A percentile compares a stretch with the other conserved stretches of the same genome.
Evolutionary conservation across 2,329 filamentous ascomycete genomes (phyloP).

Genomic region (Fusarium humuli): DNA sequence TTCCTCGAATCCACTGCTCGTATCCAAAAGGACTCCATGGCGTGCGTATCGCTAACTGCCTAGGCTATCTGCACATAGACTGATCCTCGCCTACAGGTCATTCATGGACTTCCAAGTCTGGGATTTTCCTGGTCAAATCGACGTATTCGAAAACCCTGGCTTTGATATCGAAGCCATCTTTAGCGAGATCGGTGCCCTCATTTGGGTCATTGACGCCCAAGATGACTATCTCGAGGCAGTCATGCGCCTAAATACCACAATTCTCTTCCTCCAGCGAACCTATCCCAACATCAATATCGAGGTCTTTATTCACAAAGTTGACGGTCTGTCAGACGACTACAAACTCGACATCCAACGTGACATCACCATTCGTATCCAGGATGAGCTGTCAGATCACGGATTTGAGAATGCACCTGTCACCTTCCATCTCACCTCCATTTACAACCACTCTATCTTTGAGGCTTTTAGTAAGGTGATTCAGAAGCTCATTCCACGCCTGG

Average conservation of each 20-base stretch:
- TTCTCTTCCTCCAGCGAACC: constrained; percentile 85
- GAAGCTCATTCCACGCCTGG: constrained; percentile 92
- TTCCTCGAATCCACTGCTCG: constrained; percentile 95
- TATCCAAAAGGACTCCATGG: constrained; percentile 94
- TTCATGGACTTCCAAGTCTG: constrained; percentile 99
- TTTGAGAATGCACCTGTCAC: constrained; percentile 94
- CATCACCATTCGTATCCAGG: constrained; percentile 94
- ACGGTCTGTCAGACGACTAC: constrained; percentile 97
- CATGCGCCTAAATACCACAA: constrained; percentile 85
- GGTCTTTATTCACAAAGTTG: constrained; percentile 99
- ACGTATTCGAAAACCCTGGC: constrained; percentile 85
- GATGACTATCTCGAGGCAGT: constrained; percentile 97
- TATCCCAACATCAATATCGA: constrained; percentile 97
- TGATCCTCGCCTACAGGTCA: constrained; percentile 67
- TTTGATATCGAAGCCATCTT: constrained; percentile 96
- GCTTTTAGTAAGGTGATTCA: constrained; percentile 99
- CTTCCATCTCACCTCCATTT: constrained; percentile 97
- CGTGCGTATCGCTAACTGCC: constrained; percentile 68
- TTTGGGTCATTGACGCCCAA: constrained; percentile 99
- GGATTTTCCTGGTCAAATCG: constrained; percentile 95
- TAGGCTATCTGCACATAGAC: neutral
- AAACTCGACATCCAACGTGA: constrained; percentile 96
- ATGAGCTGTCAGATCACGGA: constrained; percentile 92
- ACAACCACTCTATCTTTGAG: constrained; percentile 98
- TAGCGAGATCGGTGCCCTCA: constrained; percentile 90